These are phyloP conservation scores for Colletotrichum eleusines DNA, from an alignment of 2,329 filamentous ascomycete species.

Conservation along the genomic window DNA sequence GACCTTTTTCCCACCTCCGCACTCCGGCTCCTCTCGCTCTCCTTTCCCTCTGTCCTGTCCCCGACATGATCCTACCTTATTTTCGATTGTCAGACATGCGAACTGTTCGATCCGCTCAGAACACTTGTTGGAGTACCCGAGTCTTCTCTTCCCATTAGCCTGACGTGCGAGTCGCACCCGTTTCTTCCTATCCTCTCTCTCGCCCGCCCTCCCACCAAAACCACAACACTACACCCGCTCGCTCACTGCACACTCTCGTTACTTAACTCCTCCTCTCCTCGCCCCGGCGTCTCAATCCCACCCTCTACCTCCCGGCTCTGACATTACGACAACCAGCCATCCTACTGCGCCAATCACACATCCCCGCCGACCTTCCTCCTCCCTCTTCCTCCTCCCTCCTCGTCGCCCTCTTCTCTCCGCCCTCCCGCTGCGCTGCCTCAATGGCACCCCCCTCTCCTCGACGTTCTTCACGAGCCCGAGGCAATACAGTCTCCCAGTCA, in stretches of 20 bases:
- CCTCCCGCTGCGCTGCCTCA: constrained; percentile 49
- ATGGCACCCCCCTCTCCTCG: constrained; percentile 78
- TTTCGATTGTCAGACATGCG: constrained; percentile 42
- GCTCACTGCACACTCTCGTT: constrained; percentile 37
- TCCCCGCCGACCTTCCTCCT: constrained; percentile 48
- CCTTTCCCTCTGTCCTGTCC: constrained; percentile 19
- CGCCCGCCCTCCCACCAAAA: constrained; percentile 36
- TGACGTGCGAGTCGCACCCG: constrained; percentile 39
- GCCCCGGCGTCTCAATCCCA: constrained; percentile 46
- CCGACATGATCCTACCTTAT: constrained; percentile 40
- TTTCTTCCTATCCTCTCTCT: constrained; percentile 37
- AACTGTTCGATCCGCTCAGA: constrained; percentile 39
- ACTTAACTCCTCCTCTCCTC: constrained; percentile 42
- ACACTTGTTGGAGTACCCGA: constrained; percentile 40
- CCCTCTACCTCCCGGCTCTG: constrained; percentile 45
- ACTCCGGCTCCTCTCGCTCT: constrained; percentile 30
- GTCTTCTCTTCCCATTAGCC: constrained; percentile 41
- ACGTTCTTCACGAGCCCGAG: constrained; percentile 91
- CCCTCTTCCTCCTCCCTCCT: constrained; percentile 47
- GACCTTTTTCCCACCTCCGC: constrained; percentile 38
- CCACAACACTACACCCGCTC: constrained; percentile 41
- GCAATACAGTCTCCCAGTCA: constrained; percentile 78
- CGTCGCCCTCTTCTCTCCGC: constrained; percentile 25
- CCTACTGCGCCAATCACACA: constrained; percentile 49
- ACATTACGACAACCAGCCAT: constrained; percentile 49